Conservation (phyloP, 2,329 filamentous ascomycete species). For the Monilinia laxa region DNA sequence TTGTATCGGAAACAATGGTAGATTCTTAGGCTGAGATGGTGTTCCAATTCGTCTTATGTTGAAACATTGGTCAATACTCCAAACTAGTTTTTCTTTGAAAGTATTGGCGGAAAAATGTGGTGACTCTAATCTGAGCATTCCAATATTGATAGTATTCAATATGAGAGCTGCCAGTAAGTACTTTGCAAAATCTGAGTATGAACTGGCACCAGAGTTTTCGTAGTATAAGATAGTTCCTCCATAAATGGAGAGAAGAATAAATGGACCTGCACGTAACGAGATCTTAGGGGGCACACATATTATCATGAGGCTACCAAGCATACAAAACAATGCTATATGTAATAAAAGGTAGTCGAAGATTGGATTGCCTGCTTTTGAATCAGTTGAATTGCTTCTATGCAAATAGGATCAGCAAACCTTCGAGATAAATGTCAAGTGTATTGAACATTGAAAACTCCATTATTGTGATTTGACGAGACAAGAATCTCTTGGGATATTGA, state of each 20-base stretch:
- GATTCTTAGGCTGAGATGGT: neutral
- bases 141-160: neutral
- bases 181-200: neutral
- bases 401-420: neutral
- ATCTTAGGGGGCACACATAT: neutral
- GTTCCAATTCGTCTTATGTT: conserved; percentile 1
- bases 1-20: conserved; percentile 13
- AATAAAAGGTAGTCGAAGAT: neutral
- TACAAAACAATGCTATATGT: neutral
- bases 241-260: neutral
- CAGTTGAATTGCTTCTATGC: neutral
- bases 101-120: neutral
- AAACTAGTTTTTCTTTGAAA: neutral
- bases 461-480: neutral
- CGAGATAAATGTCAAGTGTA: neutral
- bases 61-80: neutral
- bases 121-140: neutral
- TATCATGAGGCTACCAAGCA: neutral
- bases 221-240: neutral
- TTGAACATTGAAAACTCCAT: neutral
- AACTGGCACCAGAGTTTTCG: neutral
- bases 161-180: neutral
- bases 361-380: neutral
- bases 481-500: neutral
- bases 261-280: neutral